phyloP scores from a whole-genome alignment of 2,329 filamentous ascomycete species.

The Verticillium isaacii region DNA sequence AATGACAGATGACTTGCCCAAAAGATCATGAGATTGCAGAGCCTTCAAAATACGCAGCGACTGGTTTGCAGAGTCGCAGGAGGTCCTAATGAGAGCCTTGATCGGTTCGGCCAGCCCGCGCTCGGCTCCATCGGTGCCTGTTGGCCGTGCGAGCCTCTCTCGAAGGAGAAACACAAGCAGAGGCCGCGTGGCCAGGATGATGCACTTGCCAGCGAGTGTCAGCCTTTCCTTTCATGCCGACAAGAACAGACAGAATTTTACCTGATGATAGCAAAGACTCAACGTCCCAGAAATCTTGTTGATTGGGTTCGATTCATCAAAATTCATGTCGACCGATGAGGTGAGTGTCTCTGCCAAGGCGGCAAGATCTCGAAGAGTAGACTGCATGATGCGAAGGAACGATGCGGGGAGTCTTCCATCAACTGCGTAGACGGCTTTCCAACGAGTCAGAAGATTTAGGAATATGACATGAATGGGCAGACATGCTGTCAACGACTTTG shows the following conservation, averaged over 20 bases:
- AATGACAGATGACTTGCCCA: no score
- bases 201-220: background rate
- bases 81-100: constrained; percentile 3
- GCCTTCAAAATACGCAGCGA: constrained; percentile 2
- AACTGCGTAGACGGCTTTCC: constrained; percentile 4
- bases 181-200: constrained; percentile 3
- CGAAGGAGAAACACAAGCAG: constrained; percentile 4
- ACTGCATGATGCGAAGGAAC: constrained; percentile 4
- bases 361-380: constrained; percentile 1
- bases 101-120: constrained; percentile 1
- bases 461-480: fast-evolving
- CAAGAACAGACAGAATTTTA: background rate
- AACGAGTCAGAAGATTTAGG: background rate
- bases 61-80: constrained; percentile 5
- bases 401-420: constrained; percentile 4
- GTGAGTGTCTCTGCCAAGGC: constrained; percentile 1
- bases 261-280: constrained; percentile 7
- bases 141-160: background rate
- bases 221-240: background rate
- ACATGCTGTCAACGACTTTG: constrained; percentile 5
- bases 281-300: constrained; percentile 3
- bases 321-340: constrained; percentile 5
- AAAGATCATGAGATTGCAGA: background rate
- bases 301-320: constrained; percentile 2
- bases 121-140: constrained; percentile 1